Evolutionary conservation across 768 basidiomycete species (phyloP).

Genomic region (Boletus vermiculosoides): DNA sequence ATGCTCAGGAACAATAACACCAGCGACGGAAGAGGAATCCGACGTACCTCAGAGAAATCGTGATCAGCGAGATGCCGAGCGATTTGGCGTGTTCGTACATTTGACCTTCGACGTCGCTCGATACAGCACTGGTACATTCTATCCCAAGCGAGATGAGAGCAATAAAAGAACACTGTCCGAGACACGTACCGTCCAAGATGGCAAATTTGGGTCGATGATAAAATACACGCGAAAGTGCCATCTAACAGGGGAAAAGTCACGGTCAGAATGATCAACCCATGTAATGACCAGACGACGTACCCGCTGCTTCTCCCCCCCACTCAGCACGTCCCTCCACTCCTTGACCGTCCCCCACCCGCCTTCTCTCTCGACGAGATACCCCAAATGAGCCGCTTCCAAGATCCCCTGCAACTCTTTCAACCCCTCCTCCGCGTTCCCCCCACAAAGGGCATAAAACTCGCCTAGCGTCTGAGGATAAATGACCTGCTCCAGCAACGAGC

Average conservation of each 20-base stretch:
- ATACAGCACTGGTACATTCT: slow-evolving; percentile 96
- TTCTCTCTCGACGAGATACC: slow-evolving; percentile 81
- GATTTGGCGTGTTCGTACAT: slow-evolving; percentile 95
- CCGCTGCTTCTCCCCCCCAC: slow-evolving; percentile 95
- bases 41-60: slow-evolving; percentile 79
- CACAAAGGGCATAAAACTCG: slow-evolving; percentile 67
- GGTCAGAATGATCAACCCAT: slow-evolving; percentile 2
- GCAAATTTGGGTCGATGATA: slow-evolving; percentile 84
- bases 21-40: not conserved
- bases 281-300: slow-evolving; percentile 34
- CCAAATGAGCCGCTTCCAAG: slow-evolving; percentile 77
- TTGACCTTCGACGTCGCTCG: slow-evolving; percentile 90
- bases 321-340: slow-evolving; percentile 95
- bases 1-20: not conserved
- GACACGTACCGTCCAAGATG: slow-evolving; percentile 72
- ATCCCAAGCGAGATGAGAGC: slow-evolving; percentile 5
- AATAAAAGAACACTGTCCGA: not conserved
- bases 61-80: slow-evolving; percentile 87
- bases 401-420: slow-evolving; percentile 72
- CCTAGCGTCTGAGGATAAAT: slow-evolving; percentile 76
- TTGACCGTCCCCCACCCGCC: slow-evolving; percentile 88
- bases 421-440: slow-evolving; percentile 47
- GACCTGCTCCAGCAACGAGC: slow-evolving; percentile 87
- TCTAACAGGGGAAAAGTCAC: slow-evolving; percentile 39
- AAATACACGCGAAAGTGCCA: slow-evolving; percentile 92